phyloP scores from a whole-genome alignment of 129 eudicot species.

The Saposhnikovia divaricata region DNA sequence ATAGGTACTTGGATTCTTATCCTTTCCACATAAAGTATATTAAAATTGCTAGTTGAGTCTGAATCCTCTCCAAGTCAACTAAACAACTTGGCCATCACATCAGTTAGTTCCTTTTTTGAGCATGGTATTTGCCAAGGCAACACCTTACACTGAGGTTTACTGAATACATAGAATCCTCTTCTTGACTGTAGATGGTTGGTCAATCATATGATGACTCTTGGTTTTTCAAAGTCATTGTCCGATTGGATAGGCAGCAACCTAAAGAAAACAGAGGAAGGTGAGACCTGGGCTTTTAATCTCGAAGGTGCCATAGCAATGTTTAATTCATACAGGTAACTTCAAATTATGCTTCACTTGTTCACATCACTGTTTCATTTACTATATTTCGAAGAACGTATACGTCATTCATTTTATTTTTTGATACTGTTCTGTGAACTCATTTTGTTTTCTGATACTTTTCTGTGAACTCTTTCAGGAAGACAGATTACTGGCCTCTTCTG shows the following conservation, averaged over 20 bases:
- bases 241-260: slow-evolving; percentile 92
- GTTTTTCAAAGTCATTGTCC: slow-evolving; percentile 75
- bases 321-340: slow-evolving; percentile 64
- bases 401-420: not conserved
- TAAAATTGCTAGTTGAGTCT: not conserved
- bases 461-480: slow-evolving; percentile 36
- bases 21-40: not conserved
- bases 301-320: slow-evolving; percentile 89
- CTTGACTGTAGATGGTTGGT: slow-evolving; percentile 72
- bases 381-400: not conserved
- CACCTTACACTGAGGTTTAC: not conserved
- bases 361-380: not conserved
- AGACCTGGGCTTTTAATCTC: slow-evolving; percentile 80
- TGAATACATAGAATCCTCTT: not conserved
- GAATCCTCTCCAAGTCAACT: not conserved
- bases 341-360: not conserved
- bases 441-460: not conserved
- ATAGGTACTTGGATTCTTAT: not conserved
- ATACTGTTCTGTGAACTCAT: not conserved
- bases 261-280: slow-evolving; percentile 57
- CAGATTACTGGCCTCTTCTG: slow-evolving; percentile 75
- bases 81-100: not conserved
- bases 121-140: too few species aligned
- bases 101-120: too few species aligned
- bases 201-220: slow-evolving; percentile 70